phyloP scores from a whole-genome alignment of 495 filamentous ascomycete species.

The Hyaloscypha variabilis region DNA sequence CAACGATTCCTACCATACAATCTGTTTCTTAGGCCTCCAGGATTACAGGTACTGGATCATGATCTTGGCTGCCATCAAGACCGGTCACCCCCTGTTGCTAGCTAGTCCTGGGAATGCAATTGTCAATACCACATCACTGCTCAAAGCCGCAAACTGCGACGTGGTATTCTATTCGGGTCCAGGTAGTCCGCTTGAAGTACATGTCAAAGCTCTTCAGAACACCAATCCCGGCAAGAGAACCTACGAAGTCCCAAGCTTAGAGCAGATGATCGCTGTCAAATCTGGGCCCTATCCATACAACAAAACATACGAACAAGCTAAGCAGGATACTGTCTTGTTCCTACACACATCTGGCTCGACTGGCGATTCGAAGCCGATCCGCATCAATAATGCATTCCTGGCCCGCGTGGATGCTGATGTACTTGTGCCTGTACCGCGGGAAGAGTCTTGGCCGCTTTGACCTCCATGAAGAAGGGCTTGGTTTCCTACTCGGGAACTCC shows the following conservation, averaged over 20 bases:
- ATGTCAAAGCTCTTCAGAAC: not conserved
- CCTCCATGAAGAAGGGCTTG: not conserved
- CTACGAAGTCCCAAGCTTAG: constrained; percentile 44
- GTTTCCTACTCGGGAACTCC: constrained; percentile 5
- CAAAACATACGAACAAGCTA: constrained; percentile 50
- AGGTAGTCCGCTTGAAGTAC: not conserved
- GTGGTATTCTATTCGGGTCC: constrained; percentile 30
- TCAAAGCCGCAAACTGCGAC: constrained; percentile 44
- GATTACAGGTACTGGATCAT: constrained; percentile 51
- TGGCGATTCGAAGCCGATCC: constrained; percentile 54
- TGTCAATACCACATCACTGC: constrained; percentile 45
- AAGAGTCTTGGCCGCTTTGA: not conserved
- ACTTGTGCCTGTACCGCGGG: not conserved
- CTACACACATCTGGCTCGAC: constrained; percentile 67
- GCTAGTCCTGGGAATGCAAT: constrained; percentile 48
- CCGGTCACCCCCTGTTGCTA: constrained; percentile 40
- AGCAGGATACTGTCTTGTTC: constrained; percentile 48
- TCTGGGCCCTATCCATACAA: constrained; percentile 37
- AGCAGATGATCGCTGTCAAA: constrained; percentile 34
- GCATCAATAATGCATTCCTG: not conserved
- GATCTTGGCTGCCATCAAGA: constrained; percentile 43
- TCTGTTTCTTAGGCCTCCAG: constrained; percentile 50
- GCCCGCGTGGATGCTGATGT: not conserved
- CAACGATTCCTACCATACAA: constrained; percentile 25
- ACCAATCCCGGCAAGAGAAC: constrained; percentile 10